Conservation (phyloP, 306 rosid species). For the Prosopis cineraria region DNA sequence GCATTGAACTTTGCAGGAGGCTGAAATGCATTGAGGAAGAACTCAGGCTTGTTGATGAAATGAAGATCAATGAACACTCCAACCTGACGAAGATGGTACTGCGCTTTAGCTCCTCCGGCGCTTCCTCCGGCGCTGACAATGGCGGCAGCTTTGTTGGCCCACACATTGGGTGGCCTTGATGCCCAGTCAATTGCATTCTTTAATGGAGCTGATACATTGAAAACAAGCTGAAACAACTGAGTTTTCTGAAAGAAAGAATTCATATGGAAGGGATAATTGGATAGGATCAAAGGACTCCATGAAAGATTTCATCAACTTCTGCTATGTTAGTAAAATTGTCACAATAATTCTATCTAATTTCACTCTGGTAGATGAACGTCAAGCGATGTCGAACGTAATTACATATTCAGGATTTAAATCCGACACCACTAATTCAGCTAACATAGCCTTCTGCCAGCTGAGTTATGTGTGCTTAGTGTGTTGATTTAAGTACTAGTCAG, state of each 20-base stretch:
- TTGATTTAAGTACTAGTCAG: no score
- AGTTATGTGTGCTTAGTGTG: background rate
- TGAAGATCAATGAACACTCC: constrained; percentile 86
- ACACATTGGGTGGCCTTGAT: constrained; percentile 81
- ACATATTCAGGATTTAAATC: no score
- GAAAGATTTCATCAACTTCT: background rate
- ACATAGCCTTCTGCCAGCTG: background rate
- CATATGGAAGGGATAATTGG: background rate
- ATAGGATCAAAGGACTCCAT: background rate
- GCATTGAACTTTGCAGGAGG: constrained; percentile 72
- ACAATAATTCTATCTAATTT: no score
- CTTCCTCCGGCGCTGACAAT: constrained; percentile 81
- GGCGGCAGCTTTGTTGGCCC: constrained; percentile 90
- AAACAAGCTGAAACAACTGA: background rate
- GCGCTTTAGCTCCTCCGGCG: constrained; percentile 71
- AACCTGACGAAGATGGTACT: constrained; percentile 85
- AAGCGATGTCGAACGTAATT: background rate
- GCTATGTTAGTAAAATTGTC: no score
- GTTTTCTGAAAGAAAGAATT: background rate
- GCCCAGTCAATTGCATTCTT: constrained; percentile 92
- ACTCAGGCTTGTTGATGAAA: constrained; percentile 93
- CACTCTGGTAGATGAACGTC: no score
- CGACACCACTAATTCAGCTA: no score
- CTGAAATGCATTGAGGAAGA: constrained; percentile 61
- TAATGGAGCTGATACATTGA: constrained; percentile 49